Evolutionary conservation across 1,284 basidiomycete genomes (phyloP).

Genomic region (Tilletia setariae): DNA sequence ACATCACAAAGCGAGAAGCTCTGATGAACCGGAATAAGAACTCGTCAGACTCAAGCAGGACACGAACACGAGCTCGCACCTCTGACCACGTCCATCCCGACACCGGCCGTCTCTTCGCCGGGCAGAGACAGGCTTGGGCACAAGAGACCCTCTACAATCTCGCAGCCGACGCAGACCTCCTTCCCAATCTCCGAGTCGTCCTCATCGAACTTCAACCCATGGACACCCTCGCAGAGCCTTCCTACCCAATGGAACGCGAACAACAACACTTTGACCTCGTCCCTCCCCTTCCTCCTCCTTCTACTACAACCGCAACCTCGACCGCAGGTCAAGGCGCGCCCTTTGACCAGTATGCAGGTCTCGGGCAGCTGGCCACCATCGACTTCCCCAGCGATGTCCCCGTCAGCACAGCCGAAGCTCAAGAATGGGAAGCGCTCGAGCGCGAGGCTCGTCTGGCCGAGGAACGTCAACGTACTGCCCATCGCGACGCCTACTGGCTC

Average conservation of each 20-base stretch:
- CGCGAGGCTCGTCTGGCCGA: neutral
- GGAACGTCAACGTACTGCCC: slow-evolving; percentile 16
- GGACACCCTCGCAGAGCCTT: neutral
- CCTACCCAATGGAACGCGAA: neutral
- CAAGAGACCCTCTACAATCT: slow-evolving; percentile 7
- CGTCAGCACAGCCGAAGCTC: neutral
- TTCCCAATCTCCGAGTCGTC: slow-evolving; percentile 7
- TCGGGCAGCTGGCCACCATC: slow-evolving; percentile 4
- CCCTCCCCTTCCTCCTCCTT: neutral
- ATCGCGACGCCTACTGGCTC: slow-evolving; percentile 20
- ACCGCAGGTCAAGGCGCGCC: neutral
- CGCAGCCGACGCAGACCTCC: slow-evolving; percentile 4
- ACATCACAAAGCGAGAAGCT: neutral
- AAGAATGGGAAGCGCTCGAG: neutral
- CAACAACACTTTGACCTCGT: neutral
- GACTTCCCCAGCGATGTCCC: slow-evolving; percentile 17
- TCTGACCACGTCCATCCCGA: neutral
- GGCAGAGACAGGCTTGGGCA: neutral
- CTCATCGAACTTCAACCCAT: neutral
- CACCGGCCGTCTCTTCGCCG: neutral
- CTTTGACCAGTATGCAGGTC: slow-evolving; percentile 1
- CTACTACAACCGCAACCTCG: neutral
- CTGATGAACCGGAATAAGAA: neutral
- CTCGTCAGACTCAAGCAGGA: too few relatives aligned
- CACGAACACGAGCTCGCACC: neutral